These are phyloP conservation scores for Corinectria fuckeliana DNA, from an alignment of 2,329 filamentous ascomycete genomes.

Conservation along the genomic window DNA sequence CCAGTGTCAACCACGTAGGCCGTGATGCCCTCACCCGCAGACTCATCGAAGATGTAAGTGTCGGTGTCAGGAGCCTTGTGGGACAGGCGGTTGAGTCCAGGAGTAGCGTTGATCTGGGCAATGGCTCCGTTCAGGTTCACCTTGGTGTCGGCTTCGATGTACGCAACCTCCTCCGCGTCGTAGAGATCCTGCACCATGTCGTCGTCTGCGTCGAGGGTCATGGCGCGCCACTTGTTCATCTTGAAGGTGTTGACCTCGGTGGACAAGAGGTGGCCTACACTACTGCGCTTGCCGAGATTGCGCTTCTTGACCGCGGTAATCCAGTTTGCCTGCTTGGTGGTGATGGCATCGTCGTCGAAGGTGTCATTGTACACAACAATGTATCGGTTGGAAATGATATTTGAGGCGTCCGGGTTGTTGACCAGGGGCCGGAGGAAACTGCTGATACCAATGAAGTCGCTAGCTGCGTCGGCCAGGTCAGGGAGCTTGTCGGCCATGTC, in stretches of 20 bases:
- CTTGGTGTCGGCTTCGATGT: slow-evolving; percentile 60
- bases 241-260: slow-evolving; percentile 54
- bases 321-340: slow-evolving; percentile 56
- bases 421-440: slow-evolving; percentile 49
- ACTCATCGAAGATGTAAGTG: slow-evolving; percentile 56
- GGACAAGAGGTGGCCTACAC: slow-evolving; percentile 55
- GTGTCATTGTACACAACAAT: slow-evolving; percentile 70
- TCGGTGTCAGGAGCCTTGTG: slow-evolving; percentile 43
- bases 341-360: slow-evolving; percentile 55
- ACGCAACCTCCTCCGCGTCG: slow-evolving; percentile 55
- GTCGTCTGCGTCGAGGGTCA: slow-evolving; percentile 60
- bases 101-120: slow-evolving; percentile 60
- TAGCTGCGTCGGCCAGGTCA: slow-evolving; percentile 10
- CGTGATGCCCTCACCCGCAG: slow-evolving; percentile 61
- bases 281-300: slow-evolving; percentile 60
- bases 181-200: slow-evolving; percentile 57
- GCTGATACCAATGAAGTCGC: slow-evolving; percentile 31
- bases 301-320: slow-evolving; percentile 60
- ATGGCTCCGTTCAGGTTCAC: slow-evolving; percentile 53
- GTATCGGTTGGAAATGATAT: slow-evolving; percentile 63
- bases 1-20: slow-evolving; percentile 72
- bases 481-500: slow-evolving; percentile 26
- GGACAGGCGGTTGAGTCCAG: slow-evolving; percentile 61
- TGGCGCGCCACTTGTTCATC: slow-evolving; percentile 59
- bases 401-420: slow-evolving; percentile 54